phyloP scores from a whole-genome alignment of 768 basidiomycete species.

The Tricholoma furcatifolium region DNA sequence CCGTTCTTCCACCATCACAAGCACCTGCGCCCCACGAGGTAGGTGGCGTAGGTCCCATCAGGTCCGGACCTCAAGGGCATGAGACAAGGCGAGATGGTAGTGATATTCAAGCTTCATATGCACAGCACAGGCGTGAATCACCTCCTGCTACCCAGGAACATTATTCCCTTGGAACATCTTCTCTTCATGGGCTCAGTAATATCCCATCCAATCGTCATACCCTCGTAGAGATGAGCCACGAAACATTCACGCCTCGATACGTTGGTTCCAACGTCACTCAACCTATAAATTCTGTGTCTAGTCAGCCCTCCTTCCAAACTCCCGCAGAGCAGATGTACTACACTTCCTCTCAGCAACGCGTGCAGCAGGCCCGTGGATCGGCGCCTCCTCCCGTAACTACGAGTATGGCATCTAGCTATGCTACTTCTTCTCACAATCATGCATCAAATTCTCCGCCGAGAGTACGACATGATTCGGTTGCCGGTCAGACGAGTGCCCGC shows the following conservation, averaged over 20 bases:
- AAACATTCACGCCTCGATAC: neutral
- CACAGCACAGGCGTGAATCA: neutral
- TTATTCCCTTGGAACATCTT: neutral
- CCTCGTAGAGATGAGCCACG: neutral
- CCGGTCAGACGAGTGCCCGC: neutral
- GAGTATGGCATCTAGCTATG: neutral
- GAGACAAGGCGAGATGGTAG: neutral
- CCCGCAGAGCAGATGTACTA: conserved; percentile 5
- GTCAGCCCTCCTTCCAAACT: neutral
- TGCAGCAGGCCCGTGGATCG: neutral
- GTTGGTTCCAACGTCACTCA: neutral
- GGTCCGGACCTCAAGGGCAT: neutral
- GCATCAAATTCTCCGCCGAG: neutral
- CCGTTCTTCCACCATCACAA: neutral
- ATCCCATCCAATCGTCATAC: neutral
- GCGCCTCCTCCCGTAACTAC: neutral
- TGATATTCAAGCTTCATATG: conserved; percentile 2
- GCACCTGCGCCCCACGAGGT: neutral
- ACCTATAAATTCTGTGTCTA: neutral
- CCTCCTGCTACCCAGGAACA: neutral
- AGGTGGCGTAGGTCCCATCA: conserved; percentile 2
- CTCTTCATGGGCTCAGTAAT: conserved; percentile 3
- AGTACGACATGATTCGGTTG: conserved; percentile 6
- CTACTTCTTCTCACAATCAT: conserved; percentile 1
- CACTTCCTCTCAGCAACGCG: neutral